These are phyloP conservation scores for Ophioceras dolichostomum DNA, from an alignment of 2,329 filamentous ascomycete genomes.

Conservation along the genomic window DNA sequence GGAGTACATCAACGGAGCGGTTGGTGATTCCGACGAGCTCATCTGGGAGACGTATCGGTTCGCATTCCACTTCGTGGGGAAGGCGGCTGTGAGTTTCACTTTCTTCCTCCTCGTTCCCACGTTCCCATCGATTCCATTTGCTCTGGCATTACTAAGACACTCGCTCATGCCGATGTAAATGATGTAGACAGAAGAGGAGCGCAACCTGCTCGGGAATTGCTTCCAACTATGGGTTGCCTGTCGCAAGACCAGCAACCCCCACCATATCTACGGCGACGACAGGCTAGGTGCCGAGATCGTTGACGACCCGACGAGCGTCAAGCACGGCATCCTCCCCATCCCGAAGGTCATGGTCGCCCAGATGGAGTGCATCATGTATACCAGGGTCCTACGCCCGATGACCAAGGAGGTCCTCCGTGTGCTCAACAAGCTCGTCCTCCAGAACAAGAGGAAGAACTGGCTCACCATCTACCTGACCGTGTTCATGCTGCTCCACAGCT, in stretches of 20 bases:
- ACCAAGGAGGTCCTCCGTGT: slow-evolving; percentile 10
- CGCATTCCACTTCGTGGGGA: not conserved
- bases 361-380: slow-evolving; percentile 13
- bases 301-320: slow-evolving; percentile 6
- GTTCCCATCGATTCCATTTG: not conserved
- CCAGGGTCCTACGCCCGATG: slow-evolving; percentile 9
- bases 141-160: not conserved
- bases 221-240: slow-evolving; percentile 12
- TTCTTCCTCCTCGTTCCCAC: not conserved
- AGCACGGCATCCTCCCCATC: slow-evolving; percentile 8
- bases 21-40: not conserved
- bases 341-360: slow-evolving; percentile 12
- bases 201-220: slow-evolving; percentile 7
- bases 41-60: not conserved
- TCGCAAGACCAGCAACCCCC: slow-evolving; percentile 9
- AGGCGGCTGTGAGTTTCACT: not conserved
- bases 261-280: slow-evolving; percentile 10
- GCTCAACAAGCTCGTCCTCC: slow-evolving; percentile 9
- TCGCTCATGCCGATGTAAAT: slow-evolving; percentile 6
- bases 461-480: slow-evolving; percentile 12
- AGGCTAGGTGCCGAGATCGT: slow-evolving; percentile 8
- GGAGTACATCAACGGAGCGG: not conserved
- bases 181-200: slow-evolving; percentile 8
- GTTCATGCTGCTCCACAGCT: slow-evolving; percentile 14
- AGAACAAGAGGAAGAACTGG: slow-evolving; percentile 12